Base-by-base conservation (phyloP, 2,329 filamentous ascomycete genomes). In the Neonectria magnoliae region DNA sequence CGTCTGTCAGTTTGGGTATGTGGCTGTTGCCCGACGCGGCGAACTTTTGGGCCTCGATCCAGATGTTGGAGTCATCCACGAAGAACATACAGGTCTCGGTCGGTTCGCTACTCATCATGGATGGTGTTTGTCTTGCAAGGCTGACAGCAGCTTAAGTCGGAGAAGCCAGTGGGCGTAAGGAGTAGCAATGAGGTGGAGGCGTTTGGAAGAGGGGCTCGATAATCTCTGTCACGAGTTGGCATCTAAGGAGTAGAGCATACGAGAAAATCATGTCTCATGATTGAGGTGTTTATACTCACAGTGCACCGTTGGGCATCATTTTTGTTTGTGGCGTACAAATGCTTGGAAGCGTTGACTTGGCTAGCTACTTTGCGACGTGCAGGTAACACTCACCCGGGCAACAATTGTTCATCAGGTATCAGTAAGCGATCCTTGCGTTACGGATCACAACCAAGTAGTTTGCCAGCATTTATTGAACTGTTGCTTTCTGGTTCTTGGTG, bases 1-100 rank as follows among this genome's bases (percentile, higher is more conserved):
- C 50, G 61, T 71, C 72, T 16, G 36, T 52, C 25, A 76, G 64
- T 25, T 72, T 73, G 57, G 70, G 66, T 60, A 72, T 33, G 44
- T 62, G 66, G 45, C 53, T 62, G 20, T 61, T 55, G 41, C 41
- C 41, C n/a, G n/a, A 25, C 13, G 53, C 41, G 41, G 53, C 41
- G 27, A 56, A 56, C 41, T 56, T 56, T 56, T 56, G 53, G 27
- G 53, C 53, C 13, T 47, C 41, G 41, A 56, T 47, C 53, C 53
- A 56, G 1, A 56, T 47, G 53, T 56, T 56, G 53, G 53, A 56
- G 41, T 47, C 41, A 11, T 56, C 53, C 18, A 56, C 27, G 13
- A 56, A 56, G 41, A 56, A 33, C 11, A 47, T 56, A 41, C 41
- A 56, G n/a, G 41, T 47, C 18, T 56, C 18, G 11, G 6, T 16